Percentiles rank a stretch among this genome's conserved stretches.
phyloP scores from a whole-genome alignment of 371 early-diverging fungal genomes.

The Mortierella sp. region DNA sequence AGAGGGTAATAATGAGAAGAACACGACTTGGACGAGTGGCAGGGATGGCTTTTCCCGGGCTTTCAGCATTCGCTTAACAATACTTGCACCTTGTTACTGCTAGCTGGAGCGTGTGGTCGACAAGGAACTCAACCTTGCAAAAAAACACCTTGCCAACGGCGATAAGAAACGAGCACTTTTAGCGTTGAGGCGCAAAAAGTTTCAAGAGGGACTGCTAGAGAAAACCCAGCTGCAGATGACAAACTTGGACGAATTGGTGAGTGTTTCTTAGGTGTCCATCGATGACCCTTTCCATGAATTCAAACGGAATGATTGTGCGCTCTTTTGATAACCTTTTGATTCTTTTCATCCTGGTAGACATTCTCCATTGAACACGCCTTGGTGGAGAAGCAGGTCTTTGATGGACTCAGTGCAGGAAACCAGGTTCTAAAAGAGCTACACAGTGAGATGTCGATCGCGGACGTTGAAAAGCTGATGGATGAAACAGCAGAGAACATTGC shows the following conservation, averaged over 20 bases:
- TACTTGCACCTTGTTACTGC: too few relatives aligned
- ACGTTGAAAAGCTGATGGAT: conserved; percentile 92
- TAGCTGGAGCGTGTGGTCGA: conserved; percentile 73
- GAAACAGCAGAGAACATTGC: conserved; percentile 96
- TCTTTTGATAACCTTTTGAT: too few relatives aligned
- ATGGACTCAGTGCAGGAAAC: conserved; percentile 87
- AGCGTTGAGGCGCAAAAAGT: conserved; percentile 94
- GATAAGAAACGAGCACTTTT: conserved; percentile 87
- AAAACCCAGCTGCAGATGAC: conserved; percentile 88
- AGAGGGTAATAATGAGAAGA: conserved; percentile 75
- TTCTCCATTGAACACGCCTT: conserved; percentile 90
- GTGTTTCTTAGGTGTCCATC: background rate
- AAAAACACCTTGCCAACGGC: conserved; percentile 68
- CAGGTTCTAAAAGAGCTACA: conserved; percentile 88
- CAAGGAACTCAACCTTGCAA: conserved; percentile 76
- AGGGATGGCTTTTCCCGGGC: too few relatives aligned
- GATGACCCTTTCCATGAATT: background rate
- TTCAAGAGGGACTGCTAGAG: conserved; percentile 87
- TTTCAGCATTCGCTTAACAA: background rate
- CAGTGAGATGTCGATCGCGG: conserved; percentile 92
- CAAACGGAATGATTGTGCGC: too few relatives aligned
- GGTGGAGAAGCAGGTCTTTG: conserved; percentile 89
- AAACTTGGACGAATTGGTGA: conserved; percentile 89
- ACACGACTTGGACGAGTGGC: too few relatives aligned
- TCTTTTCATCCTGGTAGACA: conserved; percentile 68